phyloP scores from a whole-genome alignment of 1,284 basidiomycete species.

The Grifola frondosa region DNA sequence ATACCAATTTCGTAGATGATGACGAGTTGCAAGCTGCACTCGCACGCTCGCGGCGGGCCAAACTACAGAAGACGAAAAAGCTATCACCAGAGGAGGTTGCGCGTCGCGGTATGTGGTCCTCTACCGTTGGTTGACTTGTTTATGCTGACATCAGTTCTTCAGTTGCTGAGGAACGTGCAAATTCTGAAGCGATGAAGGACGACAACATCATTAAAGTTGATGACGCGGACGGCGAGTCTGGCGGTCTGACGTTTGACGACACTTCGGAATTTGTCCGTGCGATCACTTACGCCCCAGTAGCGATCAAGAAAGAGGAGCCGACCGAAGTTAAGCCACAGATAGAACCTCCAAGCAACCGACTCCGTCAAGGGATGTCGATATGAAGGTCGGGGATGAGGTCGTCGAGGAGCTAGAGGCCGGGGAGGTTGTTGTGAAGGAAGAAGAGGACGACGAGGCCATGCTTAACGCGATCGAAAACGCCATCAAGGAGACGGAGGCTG shows the following conservation, averaged over 20 bases:
- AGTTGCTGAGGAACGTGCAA: slow-evolving; percentile 70
- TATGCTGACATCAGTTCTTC: slow-evolving; percentile 10
- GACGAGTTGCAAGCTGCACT: slow-evolving; percentile 96
- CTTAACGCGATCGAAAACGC: slow-evolving; percentile 70
- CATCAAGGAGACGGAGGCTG: slow-evolving; percentile 58
- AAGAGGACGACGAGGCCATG: slow-evolving; percentile 70
- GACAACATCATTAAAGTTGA: slow-evolving; percentile 60
- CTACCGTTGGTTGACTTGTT: not conserved
- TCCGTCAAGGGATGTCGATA: slow-evolving; percentile 53
- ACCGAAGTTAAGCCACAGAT: slow-evolving; percentile 34
- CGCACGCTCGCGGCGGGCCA: slow-evolving; percentile 80
- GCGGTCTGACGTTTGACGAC: slow-evolving; percentile 88
- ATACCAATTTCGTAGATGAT: slow-evolving; percentile 94
- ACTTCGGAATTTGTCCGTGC: slow-evolving; percentile 96
- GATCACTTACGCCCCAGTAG: slow-evolving; percentile 66
- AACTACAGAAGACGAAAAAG: slow-evolving; percentile 78
- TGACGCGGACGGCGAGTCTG: slow-evolving; percentile 49
- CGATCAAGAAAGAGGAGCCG: slow-evolving; percentile 50
- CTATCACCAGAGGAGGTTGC: slow-evolving; percentile 85
- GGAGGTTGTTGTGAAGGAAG: slow-evolving; percentile 74
- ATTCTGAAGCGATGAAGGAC: slow-evolving; percentile 47
- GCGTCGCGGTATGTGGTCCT: slow-evolving; percentile 61
- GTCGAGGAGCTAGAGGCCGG: slow-evolving; percentile 80
- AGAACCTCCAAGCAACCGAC: slow-evolving; percentile 40
- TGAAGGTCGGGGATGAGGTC: slow-evolving; percentile 59